These are phyloP conservation scores for Aegilops speltoides DNA, from an alignment of 176 grass and related monocot genomes.

Conservation along the genomic window DNA sequence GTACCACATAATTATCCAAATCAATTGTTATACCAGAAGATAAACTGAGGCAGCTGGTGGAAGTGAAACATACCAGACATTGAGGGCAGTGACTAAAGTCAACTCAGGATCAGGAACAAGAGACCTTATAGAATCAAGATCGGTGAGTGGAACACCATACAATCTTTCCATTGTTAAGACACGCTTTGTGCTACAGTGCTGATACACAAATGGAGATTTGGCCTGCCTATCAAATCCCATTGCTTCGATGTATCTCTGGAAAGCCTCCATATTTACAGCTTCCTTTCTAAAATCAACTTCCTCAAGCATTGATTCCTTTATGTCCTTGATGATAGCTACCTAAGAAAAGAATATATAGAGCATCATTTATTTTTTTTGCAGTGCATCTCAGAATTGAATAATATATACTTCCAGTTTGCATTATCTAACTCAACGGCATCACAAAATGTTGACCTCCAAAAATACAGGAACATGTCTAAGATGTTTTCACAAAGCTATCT, in stretches of 20 bases:
- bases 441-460: not conserved
- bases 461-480: not conserved
- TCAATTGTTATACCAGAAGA: not conserved
- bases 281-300: constrained; percentile 98
- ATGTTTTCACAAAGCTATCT: not conserved
- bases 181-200: constrained; percentile 72
- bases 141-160: constrained; percentile 93
- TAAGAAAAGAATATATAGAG: constrained; percentile 21
- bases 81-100: constrained; percentile 87
- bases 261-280: constrained; percentile 82
- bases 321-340: constrained; percentile 88
- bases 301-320: constrained; percentile 98
- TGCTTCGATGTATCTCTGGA: constrained; percentile 72
- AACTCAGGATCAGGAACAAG: constrained; percentile 93
- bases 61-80: constrained; percentile 71
- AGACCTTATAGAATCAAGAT: constrained; percentile 90
- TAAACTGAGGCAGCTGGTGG: not conserved
- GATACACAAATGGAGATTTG: constrained; percentile 87
- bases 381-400: not conserved
- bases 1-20: not conserved
- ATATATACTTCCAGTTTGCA: not conserved
- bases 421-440: not conserved
- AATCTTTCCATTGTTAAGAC: constrained; percentile 98
- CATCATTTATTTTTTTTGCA: not conserved
- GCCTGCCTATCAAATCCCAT: constrained; percentile 92